Evolutionary conservation across 2,329 filamentous ascomycete species (phyloP).

Genomic region (Cytospora piceae): DNA sequence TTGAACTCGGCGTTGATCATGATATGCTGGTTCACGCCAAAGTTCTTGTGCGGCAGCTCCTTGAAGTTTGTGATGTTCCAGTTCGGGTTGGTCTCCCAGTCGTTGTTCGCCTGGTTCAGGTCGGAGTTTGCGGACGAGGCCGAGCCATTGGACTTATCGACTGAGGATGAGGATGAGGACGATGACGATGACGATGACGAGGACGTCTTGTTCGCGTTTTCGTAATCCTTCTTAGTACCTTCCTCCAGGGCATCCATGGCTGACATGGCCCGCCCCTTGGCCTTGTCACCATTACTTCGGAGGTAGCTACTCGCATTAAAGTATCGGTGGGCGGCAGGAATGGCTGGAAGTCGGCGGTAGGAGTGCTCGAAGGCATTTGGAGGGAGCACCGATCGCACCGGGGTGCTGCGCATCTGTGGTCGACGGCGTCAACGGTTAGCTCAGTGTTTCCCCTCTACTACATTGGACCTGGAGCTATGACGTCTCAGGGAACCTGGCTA

Average conservation of each 20-base stretch:
- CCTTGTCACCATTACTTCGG: slow-evolving; percentile 7
- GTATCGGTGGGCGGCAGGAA: slow-evolving; percentile 25
- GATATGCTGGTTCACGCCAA: slow-evolving; percentile 96
- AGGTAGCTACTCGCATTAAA: slow-evolving; percentile 24
- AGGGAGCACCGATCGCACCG: slow-evolving; percentile 22
- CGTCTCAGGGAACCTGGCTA: slow-evolving; percentile 4
- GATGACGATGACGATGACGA: slow-evolving; percentile 2
- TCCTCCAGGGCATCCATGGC: slow-evolving; percentile 10
- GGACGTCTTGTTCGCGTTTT: slow-evolving; percentile 8
- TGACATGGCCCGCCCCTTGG: slow-evolving; percentile 14
- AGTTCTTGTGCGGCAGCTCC: slow-evolving; percentile 76
- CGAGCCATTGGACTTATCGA: slow-evolving; percentile 36
- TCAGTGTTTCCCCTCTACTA: background rate
- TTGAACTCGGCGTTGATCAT: slow-evolving; percentile 95
- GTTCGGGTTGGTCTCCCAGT: slow-evolving; percentile 78
- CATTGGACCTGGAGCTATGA: slow-evolving; percentile 19
- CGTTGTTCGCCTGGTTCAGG: slow-evolving; percentile 39
- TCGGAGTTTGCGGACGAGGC: slow-evolving; percentile 34
- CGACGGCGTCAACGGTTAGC: slow-evolving; percentile 19
- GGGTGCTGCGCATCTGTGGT: slow-evolving; percentile 23
- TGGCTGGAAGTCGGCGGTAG: slow-evolving; percentile 26
- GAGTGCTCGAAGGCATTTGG: slow-evolving; percentile 18
- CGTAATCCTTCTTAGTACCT: slow-evolving; percentile 9
- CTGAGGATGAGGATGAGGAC: slow-evolving; percentile 21
- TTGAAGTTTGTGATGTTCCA: slow-evolving; percentile 74